A percentile compares a stretch with the other conserved stretches of the same genome.
phyloP scores from a whole-genome alignment of 495 filamentous ascomycete genomes.

The Massariosphaeria phaeospora region DNA sequence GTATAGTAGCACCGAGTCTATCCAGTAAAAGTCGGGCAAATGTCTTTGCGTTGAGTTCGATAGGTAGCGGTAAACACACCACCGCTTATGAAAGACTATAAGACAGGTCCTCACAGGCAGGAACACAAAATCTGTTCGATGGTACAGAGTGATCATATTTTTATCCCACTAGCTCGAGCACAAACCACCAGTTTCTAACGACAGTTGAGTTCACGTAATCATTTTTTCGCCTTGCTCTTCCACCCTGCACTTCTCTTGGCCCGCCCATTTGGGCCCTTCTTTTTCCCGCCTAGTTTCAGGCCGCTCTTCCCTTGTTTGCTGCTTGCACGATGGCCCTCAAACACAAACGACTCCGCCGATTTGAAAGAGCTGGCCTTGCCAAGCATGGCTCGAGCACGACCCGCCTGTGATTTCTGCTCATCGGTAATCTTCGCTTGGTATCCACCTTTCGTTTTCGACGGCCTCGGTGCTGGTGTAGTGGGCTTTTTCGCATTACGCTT shows the following conservation, averaged over 20 bases:
- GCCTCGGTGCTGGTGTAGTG: constrained; percentile 15
- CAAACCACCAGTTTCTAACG: background rate
- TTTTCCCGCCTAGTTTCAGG: constrained; percentile 46
- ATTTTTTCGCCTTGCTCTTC: constrained; percentile 41
- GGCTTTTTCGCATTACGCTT: constrained; percentile 57
- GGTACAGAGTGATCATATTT: background rate
- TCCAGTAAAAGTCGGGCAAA: too few relatives aligned
- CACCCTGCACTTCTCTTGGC: constrained; percentile 44
- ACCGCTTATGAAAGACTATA: background rate
- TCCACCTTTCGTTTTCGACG: constrained; percentile 38
- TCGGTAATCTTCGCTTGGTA: constrained; percentile 61
- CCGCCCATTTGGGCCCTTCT: constrained; percentile 52
- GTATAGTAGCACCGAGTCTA: too few relatives aligned
- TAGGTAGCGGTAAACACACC: background rate
- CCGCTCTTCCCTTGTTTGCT: constrained; percentile 55
- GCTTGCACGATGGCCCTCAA: constrained; percentile 84
- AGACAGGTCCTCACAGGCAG: background rate
- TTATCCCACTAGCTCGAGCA: too few relatives aligned
- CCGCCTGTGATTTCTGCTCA: constrained; percentile 65
- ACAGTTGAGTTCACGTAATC: background rate
- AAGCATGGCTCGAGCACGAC: constrained; percentile 76
- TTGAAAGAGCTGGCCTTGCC: constrained; percentile 68
- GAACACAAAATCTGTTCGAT: background rate
- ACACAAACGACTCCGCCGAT: constrained; percentile 66
- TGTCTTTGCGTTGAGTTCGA: background rate